Percentiles rank a stretch among this genome's conserved stretches.
Evolutionary conservation across 2,329 filamentous ascomycete genomes (phyloP).

Genomic region (Nemania bipapillata): DNA sequence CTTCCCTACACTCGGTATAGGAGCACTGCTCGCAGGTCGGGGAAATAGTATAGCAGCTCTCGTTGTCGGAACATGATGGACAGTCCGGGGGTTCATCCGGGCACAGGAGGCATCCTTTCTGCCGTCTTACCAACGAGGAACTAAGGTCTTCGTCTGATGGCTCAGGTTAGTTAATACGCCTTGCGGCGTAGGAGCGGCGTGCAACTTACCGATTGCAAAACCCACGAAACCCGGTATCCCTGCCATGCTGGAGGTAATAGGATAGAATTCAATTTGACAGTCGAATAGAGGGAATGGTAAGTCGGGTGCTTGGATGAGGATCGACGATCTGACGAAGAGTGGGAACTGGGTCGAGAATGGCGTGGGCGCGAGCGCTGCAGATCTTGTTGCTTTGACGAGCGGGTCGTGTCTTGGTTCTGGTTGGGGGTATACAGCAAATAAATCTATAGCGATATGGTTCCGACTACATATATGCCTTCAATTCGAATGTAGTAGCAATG

Average conservation of each 20-base stretch:
- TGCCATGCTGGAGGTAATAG: conserved; percentile 42
- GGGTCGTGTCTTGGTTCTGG: conserved; percentile 9
- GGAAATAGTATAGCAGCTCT: conserved; percentile 60
- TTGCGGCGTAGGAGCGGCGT: conserved; percentile 1
- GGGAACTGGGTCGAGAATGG: conserved; percentile 34
- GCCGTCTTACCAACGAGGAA: conserved; percentile 54
- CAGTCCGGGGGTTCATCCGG: conserved; percentile 57
- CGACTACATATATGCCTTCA: neutral
- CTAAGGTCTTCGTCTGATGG: conserved; percentile 43
- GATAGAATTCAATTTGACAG: neutral
- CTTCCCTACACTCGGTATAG: conserved; percentile 59
- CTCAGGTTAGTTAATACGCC: conserved; percentile 34
- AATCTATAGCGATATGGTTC: conserved; percentile 23
- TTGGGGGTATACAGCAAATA: conserved; percentile 14
- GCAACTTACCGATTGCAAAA: conserved; percentile 46
- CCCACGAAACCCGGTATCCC: conserved; percentile 48
- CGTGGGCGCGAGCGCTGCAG: conserved; percentile 35
- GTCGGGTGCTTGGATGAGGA: no score
- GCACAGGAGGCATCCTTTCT: conserved; percentile 60
- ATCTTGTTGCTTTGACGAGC: conserved; percentile 37
- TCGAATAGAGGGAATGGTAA: no score
- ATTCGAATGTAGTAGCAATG: conserved; percentile 13
- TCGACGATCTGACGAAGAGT: conserved; percentile 15
- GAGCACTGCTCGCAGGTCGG: conserved; percentile 61
- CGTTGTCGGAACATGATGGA: conserved; percentile 57